Percentiles rank a stretch among this genome's conserved stretches.
Evolutionary conservation across 2,329 filamentous ascomycete genomes (phyloP).

Genomic region (Stromatinia cepivora): DNA sequence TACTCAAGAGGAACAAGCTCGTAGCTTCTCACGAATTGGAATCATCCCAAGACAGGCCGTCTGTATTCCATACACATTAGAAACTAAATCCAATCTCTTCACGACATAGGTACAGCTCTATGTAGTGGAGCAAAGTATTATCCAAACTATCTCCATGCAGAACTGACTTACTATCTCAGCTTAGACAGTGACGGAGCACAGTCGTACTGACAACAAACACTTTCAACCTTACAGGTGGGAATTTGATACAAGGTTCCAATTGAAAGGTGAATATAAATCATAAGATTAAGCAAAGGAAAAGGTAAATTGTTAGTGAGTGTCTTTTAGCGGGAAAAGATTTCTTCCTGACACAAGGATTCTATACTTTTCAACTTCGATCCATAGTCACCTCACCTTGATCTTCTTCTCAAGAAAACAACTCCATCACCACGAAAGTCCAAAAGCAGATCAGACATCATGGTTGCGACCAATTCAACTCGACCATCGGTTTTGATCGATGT

Average conservation of each 20-base stretch:
- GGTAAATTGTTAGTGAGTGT: background rate
- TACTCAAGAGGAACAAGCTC: background rate
- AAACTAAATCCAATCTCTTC: too few species aligned
- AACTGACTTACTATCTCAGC: background rate
- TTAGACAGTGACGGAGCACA: background rate
- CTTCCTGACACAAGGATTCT: background rate
- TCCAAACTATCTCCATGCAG: accelerated
- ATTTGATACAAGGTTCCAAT: background rate
- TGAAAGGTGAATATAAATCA: background rate
- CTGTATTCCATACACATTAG: background rate
- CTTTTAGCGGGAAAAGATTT: background rate
- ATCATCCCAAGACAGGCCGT: background rate
- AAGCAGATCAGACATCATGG: too few species aligned
- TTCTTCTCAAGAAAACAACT: background rate
- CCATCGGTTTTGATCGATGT: too few species aligned
- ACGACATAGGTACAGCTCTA: background rate
- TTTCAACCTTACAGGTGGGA: background rate
- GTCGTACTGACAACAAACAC: background rate
- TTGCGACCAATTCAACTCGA: background rate
- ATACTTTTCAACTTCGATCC: background rate
- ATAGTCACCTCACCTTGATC: background rate
- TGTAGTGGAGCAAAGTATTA: too few species aligned
- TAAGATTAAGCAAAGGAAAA: too few species aligned
- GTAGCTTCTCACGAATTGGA: background rate
- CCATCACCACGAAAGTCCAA: background rate